phyloP scores from a whole-genome alignment of 768 basidiomycete species.

The Suillus clintonianus region DNA sequence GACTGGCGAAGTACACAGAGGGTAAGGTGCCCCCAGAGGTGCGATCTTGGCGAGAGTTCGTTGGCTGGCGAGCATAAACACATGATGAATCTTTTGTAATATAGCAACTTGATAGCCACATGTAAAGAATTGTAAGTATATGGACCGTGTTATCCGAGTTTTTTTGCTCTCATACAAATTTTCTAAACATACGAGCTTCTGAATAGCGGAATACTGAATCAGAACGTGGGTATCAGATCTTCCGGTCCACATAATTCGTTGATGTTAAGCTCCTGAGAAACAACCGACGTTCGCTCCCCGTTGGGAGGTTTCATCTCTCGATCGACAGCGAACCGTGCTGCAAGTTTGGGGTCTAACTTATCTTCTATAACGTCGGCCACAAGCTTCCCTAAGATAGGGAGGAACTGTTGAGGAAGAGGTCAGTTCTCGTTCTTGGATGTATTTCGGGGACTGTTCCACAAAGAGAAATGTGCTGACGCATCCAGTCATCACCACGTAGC shows the following conservation, averaged over 20 bases:
- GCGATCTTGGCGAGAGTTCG: conserved; percentile 88
- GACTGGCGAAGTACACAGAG: conserved; percentile 76
- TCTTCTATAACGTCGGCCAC: conserved; percentile 74
- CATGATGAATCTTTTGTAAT: not conserved
- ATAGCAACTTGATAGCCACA: not conserved
- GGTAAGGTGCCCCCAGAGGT: conserved; percentile 91
- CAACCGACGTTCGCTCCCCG: conserved; percentile 17
- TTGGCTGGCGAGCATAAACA: conserved; percentile 64
- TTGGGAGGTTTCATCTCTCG: conserved; percentile 33
- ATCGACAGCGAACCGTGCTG: conserved; percentile 63
- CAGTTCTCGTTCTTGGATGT: not conserved
- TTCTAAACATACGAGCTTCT: not conserved
- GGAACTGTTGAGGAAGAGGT: conserved; percentile 55
- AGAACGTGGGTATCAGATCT: conserved; percentile 35
- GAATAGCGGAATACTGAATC: not conserved
- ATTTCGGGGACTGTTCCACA: not conserved
- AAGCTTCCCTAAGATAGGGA: conserved; percentile 80
- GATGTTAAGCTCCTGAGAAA: conserved; percentile 43
- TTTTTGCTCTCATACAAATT: not conserved
- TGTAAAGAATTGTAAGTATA: not conserved
- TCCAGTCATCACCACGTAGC: not conserved
- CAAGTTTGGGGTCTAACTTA: conserved; percentile 52
- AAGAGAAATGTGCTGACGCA: not conserved
- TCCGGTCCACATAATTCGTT: conserved; percentile 49
- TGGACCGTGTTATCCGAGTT: not conserved